These are phyloP conservation scores for Cymodocea nodosa DNA, from an alignment of 116 monocot species.

Conservation along the genomic window DNA sequence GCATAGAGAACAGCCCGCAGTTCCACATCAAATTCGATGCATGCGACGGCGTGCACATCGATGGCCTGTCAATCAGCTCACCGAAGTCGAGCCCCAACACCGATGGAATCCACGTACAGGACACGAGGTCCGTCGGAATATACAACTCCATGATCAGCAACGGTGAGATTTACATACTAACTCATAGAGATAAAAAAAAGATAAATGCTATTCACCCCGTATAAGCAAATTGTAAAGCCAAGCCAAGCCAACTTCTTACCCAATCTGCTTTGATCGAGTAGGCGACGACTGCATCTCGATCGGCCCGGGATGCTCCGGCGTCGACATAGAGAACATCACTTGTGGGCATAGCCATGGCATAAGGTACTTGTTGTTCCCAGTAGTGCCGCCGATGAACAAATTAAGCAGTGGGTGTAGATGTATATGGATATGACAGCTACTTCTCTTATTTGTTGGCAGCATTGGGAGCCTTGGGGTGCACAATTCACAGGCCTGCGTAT, in stretches of 20 bases:
- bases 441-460: constrained; percentile 14
- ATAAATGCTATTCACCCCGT: no score
- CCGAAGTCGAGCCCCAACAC: constrained; percentile 84
- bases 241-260: not conserved
- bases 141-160: constrained; percentile 64
- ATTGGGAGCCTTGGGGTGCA: constrained; percentile 75
- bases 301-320: constrained; percentile 52
- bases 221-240: no score
- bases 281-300: constrained; percentile 95
- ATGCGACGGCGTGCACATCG: constrained; percentile 57
- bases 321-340: constrained; percentile 67
- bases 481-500: constrained; percentile 70
- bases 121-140: constrained; percentile 68
- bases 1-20: constrained; percentile 78
- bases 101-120: constrained; percentile 77
- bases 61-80: constrained; percentile 52
- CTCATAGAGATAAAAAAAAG: no score
- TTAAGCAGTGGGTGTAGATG: no score
- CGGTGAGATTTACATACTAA: constrained; percentile 16
- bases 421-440: no score
- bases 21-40: constrained; percentile 86
- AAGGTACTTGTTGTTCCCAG: constrained; percentile 59
- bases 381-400: no score
- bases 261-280: constrained; percentile 7
- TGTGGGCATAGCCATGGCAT: constrained; percentile 78